These are phyloP conservation scores for Pleomassaria siparia DNA, from an alignment of 2,329 filamentous ascomycete species.

Conservation along the genomic window DNA sequence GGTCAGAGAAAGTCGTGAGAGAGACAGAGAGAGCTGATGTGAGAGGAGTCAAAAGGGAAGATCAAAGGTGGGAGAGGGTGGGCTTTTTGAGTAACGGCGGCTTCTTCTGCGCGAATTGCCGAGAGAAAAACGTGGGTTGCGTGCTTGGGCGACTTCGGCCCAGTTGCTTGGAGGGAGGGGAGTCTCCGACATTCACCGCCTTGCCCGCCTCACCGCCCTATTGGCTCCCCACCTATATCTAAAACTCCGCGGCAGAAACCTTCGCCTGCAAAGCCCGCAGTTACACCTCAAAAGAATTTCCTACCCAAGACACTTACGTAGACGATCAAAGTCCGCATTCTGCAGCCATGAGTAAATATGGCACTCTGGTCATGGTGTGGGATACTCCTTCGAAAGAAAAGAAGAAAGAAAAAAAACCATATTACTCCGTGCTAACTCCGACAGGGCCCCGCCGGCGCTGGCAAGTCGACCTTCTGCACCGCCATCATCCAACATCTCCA, in stretches of 20 bases:
- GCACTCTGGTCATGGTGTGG: slow-evolving; percentile 80
- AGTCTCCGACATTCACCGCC: background rate
- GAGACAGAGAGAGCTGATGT: slow-evolving; percentile 1
- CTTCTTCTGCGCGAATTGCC: background rate
- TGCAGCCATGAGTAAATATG: slow-evolving; percentile 83
- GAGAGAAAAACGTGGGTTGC: slow-evolving; percentile 7
- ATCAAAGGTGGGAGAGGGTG: background rate
- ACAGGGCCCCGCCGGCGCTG: slow-evolving; percentile 82
- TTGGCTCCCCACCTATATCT: background rate
- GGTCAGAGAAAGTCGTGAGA: slow-evolving; percentile 23
- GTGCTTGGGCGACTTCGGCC: slow-evolving; percentile 2
- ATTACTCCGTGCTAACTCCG: background rate
- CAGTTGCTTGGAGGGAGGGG: background rate
- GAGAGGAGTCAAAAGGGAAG: background rate
- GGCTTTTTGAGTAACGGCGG: slow-evolving; percentile 2
- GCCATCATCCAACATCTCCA: slow-evolving; percentile 90
- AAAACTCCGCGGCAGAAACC: background rate
- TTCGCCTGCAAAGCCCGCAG: background rate
- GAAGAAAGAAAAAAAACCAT: too few relatives aligned
- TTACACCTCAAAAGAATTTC: background rate
- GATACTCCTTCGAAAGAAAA: background rate
- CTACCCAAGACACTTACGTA: too few relatives aligned
- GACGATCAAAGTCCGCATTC: too few relatives aligned
- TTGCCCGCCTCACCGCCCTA: background rate
- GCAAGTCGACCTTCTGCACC: slow-evolving; percentile 96